Percentiles rank a stretch among this genome's conserved stretches.
phyloP scores from a whole-genome alignment of 2,329 filamentous ascomycete species.

The Thelonectria blattea region DNA sequence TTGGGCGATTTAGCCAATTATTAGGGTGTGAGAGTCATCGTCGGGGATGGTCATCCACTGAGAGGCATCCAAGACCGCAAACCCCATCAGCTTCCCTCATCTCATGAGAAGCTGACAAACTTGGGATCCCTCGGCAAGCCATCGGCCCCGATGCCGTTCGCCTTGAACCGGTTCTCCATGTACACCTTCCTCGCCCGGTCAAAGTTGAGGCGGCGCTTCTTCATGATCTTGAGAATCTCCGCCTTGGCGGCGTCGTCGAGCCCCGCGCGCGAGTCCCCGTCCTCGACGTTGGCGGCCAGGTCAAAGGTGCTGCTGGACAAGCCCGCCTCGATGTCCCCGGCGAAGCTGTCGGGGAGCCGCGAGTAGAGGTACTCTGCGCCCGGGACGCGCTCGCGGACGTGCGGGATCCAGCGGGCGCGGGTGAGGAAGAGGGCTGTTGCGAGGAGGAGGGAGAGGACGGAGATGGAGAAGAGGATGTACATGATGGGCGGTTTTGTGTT shows the following conservation, averaged over 20 bases:
- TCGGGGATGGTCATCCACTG: neutral
- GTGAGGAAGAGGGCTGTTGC: constrained; percentile 83
- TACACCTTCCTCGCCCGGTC: constrained; percentile 89
- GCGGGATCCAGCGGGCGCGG: constrained; percentile 76
- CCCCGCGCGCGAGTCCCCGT: constrained; percentile 78
- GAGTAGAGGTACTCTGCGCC: constrained; percentile 72
- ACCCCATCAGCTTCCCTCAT: neutral
- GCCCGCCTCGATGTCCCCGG: constrained; percentile 85
- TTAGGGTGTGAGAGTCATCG: neutral
- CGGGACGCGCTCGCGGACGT: constrained; percentile 66
- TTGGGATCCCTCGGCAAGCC: constrained; percentile 90
- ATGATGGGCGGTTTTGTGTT: constrained; percentile 53
- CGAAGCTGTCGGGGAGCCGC: constrained; percentile 77
- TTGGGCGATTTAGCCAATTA: neutral
- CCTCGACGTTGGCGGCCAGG: constrained; percentile 77
- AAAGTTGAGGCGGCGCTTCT: constrained; percentile 79
- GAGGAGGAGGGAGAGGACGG: constrained; percentile 72
- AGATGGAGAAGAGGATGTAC: constrained; percentile 83
- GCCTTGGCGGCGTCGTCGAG: constrained; percentile 81
- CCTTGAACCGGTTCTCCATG: constrained; percentile 84
- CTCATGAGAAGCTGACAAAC: constrained; percentile 81
- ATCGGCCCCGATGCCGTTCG: constrained; percentile 87
- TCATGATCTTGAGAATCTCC: constrained; percentile 91
- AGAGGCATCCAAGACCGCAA: neutral
- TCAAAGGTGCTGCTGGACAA: constrained; percentile 85